Evolutionary conservation across 495 filamentous ascomycete species (phyloP).

Genomic region (Rostrohypoxylon terebratum): DNA sequence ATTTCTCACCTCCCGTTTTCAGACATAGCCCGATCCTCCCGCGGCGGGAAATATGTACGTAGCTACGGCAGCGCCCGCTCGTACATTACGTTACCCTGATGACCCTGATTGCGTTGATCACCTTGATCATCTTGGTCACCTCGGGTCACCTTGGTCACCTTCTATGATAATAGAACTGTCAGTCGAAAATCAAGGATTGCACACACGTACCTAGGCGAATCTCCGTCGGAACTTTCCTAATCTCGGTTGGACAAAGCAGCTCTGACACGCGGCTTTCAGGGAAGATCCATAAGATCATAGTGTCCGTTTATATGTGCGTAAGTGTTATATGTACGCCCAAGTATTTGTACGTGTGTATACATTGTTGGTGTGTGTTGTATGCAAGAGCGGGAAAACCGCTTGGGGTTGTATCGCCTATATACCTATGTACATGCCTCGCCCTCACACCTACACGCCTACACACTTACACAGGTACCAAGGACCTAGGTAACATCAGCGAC

Average conservation of each 20-base stretch:
- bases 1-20: conserved; percentile 33
- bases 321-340: conserved; percentile 36
- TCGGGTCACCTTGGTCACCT: conserved; percentile 1
- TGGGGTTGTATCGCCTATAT: conserved; percentile 28
- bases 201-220: background rate
- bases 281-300: conserved; percentile 25
- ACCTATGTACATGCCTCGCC: conserved; percentile 5
- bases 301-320: background rate
- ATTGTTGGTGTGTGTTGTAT: conserved; percentile 16
- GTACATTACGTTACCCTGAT: conserved; percentile 26
- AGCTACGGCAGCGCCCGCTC: conserved; percentile 39
- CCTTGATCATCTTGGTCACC: background rate
- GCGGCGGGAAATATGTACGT: conserved; percentile 33
- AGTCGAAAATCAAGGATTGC: conserved; percentile 1
- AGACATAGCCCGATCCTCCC: conserved; percentile 46
- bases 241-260: conserved; percentile 14
- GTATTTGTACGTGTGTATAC: conserved; percentile 15
- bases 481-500: conserved; percentile 19
- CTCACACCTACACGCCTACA: background rate
- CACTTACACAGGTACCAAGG: background rate
- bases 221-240: conserved; percentile 35
- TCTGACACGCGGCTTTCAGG: conserved; percentile 39
- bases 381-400: conserved; percentile 35
- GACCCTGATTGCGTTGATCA: background rate
- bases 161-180: background rate